Evolutionary conservation across 768 basidiomycete genomes (phyloP).

Genomic region (Suillus occidentalis): DNA sequence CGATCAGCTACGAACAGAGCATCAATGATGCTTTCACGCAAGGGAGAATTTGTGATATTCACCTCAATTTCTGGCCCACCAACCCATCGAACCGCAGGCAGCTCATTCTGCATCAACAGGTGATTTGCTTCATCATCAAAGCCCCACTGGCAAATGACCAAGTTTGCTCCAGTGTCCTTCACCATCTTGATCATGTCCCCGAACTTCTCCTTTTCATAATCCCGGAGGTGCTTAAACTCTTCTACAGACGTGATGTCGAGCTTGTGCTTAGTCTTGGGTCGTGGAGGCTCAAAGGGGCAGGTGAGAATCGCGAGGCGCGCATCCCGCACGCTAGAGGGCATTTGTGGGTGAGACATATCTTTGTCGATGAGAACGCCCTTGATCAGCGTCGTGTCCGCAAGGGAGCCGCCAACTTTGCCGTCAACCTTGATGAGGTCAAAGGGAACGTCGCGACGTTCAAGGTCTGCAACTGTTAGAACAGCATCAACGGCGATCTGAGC

Average conservation of each 20-base stretch:
- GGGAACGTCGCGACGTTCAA: constrained; percentile 90
- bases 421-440: constrained; percentile 99
- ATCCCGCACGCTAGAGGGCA: constrained; percentile 87
- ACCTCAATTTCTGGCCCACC: constrained; percentile 99
- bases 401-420: constrained; percentile 96
- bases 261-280: constrained; percentile 99
- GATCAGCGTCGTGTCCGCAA: constrained; percentile 93
- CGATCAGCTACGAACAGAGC: constrained; percentile 68
- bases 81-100: constrained; percentile 98
- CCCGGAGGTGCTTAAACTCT: constrained; percentile 92
- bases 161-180: constrained; percentile 94
- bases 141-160: constrained; percentile 99
- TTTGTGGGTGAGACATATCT: constrained; percentile 99
- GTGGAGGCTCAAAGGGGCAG: constrained; percentile 97
- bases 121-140: constrained; percentile 99
- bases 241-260: constrained; percentile 95
- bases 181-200: constrained; percentile 95
- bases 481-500: constrained; percentile 98
- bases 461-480: constrained; percentile 91
- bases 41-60: constrained; percentile 10
- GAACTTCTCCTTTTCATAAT: constrained; percentile 97
- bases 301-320: constrained; percentile 96
- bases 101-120: constrained; percentile 93
- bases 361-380: constrained; percentile 99
- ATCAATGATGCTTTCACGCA: neutral